Evolutionary conservation across 768 basidiomycete genomes (phyloP).

Genomic region (Zangia roseola): DNA sequence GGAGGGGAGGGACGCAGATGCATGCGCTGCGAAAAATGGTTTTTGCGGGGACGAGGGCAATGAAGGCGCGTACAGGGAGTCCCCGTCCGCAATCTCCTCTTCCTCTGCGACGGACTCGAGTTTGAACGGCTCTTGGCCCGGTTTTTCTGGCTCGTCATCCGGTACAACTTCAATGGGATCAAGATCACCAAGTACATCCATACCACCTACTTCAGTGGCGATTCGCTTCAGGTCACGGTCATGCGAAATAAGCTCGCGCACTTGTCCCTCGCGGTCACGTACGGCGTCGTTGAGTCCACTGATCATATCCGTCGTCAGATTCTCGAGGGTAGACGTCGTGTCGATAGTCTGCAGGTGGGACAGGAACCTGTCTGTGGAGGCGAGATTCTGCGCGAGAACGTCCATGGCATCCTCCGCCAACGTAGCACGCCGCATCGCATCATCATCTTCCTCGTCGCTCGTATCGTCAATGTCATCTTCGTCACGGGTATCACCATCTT

Average conservation of each 20-base stretch:
- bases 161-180: slow-evolving; percentile 54
- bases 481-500: slow-evolving; percentile 9
- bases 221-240: slow-evolving; percentile 81
- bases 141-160: slow-evolving; percentile 30
- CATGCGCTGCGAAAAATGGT: slow-evolving; percentile 55
- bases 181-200: slow-evolving; percentile 65
- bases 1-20: slow-evolving; percentile 51
- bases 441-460: slow-evolving; percentile 30
- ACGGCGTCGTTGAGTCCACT: slow-evolving; percentile 72
- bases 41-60: slow-evolving; percentile 51
- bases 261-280: slow-evolving; percentile 77
- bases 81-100: slow-evolving; percentile 39
- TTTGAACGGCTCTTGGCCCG: slow-evolving; percentile 27
- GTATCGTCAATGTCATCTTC: slow-evolving; percentile 8
- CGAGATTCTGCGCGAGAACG: slow-evolving; percentile 68
- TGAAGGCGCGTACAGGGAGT: slow-evolving; percentile 39
- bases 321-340: slow-evolving; percentile 52
- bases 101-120: slow-evolving; percentile 42
- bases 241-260: slow-evolving; percentile 72
- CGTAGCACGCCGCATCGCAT: slow-evolving; percentile 23
- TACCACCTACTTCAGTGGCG: slow-evolving; percentile 73
- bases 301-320: slow-evolving; percentile 72
- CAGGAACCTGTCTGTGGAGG: slow-evolving; percentile 77
- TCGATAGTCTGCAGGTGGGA: slow-evolving; percentile 70
- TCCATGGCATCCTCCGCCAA: slow-evolving; percentile 62